Percentiles rank a stretch among this genome's conserved stretches.
These are phyloP conservation scores for Mortierella sp. DNA, from an alignment of 371 early-diverging fungal species.

Conservation along the genomic window DNA sequence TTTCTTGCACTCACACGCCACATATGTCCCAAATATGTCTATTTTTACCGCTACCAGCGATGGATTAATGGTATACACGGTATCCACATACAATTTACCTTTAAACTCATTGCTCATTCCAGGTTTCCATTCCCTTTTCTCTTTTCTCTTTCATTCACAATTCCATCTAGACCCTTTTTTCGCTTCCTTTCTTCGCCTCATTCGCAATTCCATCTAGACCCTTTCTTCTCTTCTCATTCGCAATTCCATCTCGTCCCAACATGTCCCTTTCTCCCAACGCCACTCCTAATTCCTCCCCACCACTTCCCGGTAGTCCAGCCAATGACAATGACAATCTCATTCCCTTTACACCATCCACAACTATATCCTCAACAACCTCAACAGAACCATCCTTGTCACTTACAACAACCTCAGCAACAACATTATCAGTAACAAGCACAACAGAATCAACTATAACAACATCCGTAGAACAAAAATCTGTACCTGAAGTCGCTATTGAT, in stretches of 20 bases:
- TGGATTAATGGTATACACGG: too few species aligned
- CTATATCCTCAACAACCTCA: background rate
- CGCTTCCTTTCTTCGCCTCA: background rate
- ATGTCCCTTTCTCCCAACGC: constrained; percentile 6
- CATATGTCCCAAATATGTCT: too few species aligned
- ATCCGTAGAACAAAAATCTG: background rate
- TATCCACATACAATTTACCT: background rate
- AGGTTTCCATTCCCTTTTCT: background rate
- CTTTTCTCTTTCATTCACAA: background rate
- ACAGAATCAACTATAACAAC: background rate
- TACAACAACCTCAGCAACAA: background rate
- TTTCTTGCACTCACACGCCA: too few species aligned
- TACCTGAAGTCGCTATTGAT: background rate
- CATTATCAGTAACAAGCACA: background rate
- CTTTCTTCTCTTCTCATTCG: background rate
- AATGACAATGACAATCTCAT: background rate
- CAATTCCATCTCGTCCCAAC: background rate
- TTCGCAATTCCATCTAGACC: background rate
- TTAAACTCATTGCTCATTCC: background rate
- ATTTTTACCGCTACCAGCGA: too few species aligned
- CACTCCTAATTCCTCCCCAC: constrained; percentile 10
- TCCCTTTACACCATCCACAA: background rate
- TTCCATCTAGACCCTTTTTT: background rate
- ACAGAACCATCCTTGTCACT: background rate
- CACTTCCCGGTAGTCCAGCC: background rate